Evolutionary conservation across 306 rosid genomes (phyloP).

Genomic region (Begonia peltatifolia): DNA sequence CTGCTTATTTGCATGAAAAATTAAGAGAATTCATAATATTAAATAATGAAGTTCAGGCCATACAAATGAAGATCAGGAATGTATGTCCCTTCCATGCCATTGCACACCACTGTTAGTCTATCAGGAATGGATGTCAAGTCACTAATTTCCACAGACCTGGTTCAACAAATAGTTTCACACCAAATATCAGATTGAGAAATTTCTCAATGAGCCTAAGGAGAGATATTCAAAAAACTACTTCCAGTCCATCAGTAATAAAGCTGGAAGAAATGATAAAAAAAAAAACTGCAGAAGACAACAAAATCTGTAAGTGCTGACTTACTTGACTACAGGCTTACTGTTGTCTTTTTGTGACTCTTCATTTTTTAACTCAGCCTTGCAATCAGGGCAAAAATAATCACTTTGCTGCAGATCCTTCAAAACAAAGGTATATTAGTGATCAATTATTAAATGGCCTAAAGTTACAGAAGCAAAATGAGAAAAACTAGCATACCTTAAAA

Average conservation of each 20-base stretch:
- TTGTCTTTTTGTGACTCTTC: slow-evolving; percentile 26
- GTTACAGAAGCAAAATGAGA: slow-evolving; percentile 8
- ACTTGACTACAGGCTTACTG: slow-evolving; percentile 36
- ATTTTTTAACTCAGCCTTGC: slow-evolving; percentile 35
- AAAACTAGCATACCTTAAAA: slow-evolving; percentile 51
- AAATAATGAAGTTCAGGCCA: slow-evolving; percentile 16
- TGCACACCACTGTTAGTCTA: slow-evolving; percentile 66
- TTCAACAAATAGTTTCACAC: slow-evolving; percentile 6
- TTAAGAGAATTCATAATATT: background rate
- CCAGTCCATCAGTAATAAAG: no score
- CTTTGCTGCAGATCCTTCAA: slow-evolving; percentile 59
- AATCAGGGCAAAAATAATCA: slow-evolving; percentile 87
- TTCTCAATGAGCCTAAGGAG: background rate
- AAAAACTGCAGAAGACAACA: background rate
- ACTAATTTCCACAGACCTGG: slow-evolving; percentile 35
- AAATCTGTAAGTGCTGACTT: slow-evolving; percentile 13
- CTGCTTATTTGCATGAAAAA: background rate
- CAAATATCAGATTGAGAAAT: background rate
- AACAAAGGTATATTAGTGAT: slow-evolving; percentile 11
- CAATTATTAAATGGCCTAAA: slow-evolving; percentile 4
- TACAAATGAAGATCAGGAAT: slow-evolving; percentile 77
- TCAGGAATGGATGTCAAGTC: slow-evolving; percentile 34
- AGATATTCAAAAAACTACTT: no score
- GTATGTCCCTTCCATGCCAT: slow-evolving; percentile 85
- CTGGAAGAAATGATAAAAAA: no score